Base-by-base conservation (phyloP, 1,284 basidiomycete genomes). In the Lentinula novae-zelandiae region DNA sequence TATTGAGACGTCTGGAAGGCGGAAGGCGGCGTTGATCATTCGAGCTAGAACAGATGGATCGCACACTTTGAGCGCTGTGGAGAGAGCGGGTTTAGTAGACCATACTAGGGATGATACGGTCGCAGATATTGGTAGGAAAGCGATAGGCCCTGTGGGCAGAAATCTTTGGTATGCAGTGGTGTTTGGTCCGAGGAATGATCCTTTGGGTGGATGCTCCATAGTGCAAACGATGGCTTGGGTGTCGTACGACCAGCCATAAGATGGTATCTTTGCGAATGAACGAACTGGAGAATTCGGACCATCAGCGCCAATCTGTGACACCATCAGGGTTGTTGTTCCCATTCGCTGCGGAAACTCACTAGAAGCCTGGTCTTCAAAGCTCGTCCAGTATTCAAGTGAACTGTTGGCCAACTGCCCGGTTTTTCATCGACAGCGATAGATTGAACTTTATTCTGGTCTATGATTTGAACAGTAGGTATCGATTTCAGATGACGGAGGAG, bases 261-360 rank as follows among this genome's bases (percentile, higher is more conserved):
- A 91, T 46, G 89, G 80, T 62, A 98, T 98, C 12, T 88, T 80
- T 0, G 96, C 90, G 70, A 92, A 98, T 46, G 85, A 75, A 53
- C 95, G 86, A 15, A 98, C 97, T 7, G 96, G 96, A 0, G 95
- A 98, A 71, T 95, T 96, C 70, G 88, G 88, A 0, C 97, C 97
- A 69, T 99, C 97, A 6, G 97, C 97, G 22, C 97, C 96, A 46
- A 99, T 85, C 89, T 96, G 58, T 63, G 68, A 49, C 67, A 62
- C 46, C 42, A 46, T 65, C 34, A 36, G 46, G 63, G 10, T 9
- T 50, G 38, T 56, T 15, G 17, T 7, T 58, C 50, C 27, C 36
- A 22, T 31, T 15, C 2, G 56, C 15, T 36, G 58, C 13, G 42
- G 20, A 8, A n/a, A 74, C 81, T 69, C 67, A 93, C 92, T 54